These are phyloP conservation scores for Hygrophila difformis DNA, from an alignment of 257 asterid genomes.

Conservation along the genomic window DNA sequence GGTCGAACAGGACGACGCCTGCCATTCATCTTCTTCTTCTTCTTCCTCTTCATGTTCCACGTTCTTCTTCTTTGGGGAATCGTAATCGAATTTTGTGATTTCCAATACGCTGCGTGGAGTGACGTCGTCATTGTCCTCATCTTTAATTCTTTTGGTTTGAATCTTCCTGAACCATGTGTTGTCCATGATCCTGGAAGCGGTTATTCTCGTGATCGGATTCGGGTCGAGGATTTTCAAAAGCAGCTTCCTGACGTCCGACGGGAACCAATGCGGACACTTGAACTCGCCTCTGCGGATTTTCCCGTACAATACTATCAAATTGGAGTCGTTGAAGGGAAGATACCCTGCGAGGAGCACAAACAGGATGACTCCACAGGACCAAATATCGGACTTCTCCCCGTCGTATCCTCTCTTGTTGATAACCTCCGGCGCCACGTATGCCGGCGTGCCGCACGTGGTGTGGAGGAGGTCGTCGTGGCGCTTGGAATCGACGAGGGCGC, in stretches of 20 bases:
- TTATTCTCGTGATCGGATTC: slow-evolving; percentile 20
- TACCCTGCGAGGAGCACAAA: not conserved
- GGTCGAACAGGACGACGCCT: not conserved
- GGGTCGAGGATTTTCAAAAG: slow-evolving; percentile 23
- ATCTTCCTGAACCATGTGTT: slow-evolving; percentile 31
- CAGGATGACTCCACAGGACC: slow-evolving; percentile 27
- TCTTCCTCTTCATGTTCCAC: not conserved
- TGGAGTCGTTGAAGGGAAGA: slow-evolving; percentile 19
- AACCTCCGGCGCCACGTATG: not conserved
- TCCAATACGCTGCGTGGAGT: not conserved
- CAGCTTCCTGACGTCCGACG: slow-evolving; percentile 18
- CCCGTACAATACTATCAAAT: slow-evolving; percentile 18
- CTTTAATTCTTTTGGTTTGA: not conserved
- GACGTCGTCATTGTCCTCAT: slow-evolving; percentile 1
- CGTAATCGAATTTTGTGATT: not conserved
- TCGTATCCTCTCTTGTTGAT: slow-evolving; percentile 24
- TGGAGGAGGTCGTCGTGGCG: not conserved
- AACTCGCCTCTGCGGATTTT: slow-evolving; percentile 21
- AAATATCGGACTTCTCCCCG: slow-evolving; percentile 20
- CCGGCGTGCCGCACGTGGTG: not conserved
- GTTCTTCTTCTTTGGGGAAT: slow-evolving; percentile 9
- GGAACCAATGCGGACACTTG: slow-evolving; percentile 24
- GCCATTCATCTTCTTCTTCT: no score
- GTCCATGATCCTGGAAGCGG: slow-evolving; percentile 19
- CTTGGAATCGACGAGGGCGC: not conserved